Conservation (phyloP, 139 green algal genomes). For the Tetradesmus obliquus region DNA sequence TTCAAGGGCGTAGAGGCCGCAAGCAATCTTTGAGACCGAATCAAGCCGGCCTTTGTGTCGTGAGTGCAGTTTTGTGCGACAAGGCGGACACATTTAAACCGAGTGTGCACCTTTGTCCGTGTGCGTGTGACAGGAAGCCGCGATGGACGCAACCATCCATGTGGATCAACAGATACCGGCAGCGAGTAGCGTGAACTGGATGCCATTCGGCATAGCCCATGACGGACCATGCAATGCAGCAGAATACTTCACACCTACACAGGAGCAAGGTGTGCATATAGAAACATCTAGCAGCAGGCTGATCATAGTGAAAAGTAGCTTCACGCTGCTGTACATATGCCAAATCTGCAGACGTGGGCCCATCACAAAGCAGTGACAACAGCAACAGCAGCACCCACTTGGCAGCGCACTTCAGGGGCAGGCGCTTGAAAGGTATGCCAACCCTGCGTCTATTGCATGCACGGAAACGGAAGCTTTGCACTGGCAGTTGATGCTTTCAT, state of each 20-base stretch:
- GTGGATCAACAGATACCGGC: background rate
- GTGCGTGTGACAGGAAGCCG: background rate
- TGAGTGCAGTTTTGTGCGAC: no score
- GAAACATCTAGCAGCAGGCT: background rate
- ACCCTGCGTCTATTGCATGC: no score
- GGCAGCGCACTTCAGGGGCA: slow-evolving; percentile 18
- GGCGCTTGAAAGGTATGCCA: slow-evolving; percentile 16
- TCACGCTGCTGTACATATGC: no score
- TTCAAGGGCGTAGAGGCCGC: no score
- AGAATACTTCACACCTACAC: slow-evolving; percentile 24
- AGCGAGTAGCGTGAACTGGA: background rate
- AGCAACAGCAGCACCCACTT: background rate
- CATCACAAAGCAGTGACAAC: background rate
- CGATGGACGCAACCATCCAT: background rate
- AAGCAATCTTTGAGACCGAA: no score
- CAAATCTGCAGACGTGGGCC: background rate
- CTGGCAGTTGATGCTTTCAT: background rate
- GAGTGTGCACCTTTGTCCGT: background rate
- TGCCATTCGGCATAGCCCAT: slow-evolving; percentile 25
- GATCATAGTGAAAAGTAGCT: background rate
- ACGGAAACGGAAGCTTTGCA: background rate
- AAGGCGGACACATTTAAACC: background rate
- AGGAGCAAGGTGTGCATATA: background rate
- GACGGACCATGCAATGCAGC: slow-evolving; percentile 18
- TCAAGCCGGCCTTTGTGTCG: no score